A percentile compares a stretch with the other conserved stretches of the same genome.
Conservation (phyloP, 225 moss, liverwort and hornwort species). For the Polytrichum commune region DNA sequence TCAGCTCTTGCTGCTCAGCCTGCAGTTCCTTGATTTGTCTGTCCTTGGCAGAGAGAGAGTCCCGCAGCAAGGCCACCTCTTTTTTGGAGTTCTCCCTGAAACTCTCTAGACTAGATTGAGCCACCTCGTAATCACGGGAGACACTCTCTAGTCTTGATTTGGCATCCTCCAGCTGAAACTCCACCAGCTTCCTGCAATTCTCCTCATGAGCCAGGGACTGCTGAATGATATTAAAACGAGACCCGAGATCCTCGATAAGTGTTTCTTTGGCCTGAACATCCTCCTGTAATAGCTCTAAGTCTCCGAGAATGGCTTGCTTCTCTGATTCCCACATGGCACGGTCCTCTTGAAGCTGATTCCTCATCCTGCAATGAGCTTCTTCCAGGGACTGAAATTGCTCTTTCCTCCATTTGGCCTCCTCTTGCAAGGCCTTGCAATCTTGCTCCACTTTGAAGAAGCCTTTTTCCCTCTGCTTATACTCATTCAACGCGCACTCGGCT, state of each 20-base stretch:
- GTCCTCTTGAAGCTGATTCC: conserved; percentile 53
- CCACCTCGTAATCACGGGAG: conserved; percentile 46
- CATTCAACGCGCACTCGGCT: conserved; percentile 53
- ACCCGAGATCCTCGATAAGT: conserved; percentile 41
- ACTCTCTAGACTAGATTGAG: conserved; percentile 50
- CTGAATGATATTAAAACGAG: conserved; percentile 55
- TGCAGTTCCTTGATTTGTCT: conserved; percentile 58
- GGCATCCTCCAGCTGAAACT: conserved; percentile 57
- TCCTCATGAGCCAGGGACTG: conserved; percentile 73
- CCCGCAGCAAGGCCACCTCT: conserved; percentile 51
- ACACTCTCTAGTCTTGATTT: conserved; percentile 55
- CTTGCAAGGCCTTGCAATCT: conserved; percentile 46
- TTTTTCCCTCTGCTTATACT: conserved; percentile 60
- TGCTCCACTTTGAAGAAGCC: conserved; percentile 58
- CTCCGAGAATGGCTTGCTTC: conserved; percentile 43
- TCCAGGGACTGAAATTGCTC: conserved; percentile 83
- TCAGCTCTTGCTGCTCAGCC: conserved; percentile 43
- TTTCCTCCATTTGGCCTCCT: conserved; percentile 75
- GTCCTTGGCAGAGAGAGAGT: conserved; percentile 46
- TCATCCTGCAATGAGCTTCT: conserved; percentile 63
- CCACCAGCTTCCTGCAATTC: conserved; percentile 68
- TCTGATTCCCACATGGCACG: conserved; percentile 54
- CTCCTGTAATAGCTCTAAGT: conserved; percentile 56
- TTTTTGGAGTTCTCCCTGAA: conserved; percentile 56
- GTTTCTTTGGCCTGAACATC: conserved; percentile 57